These are phyloP conservation scores for Cryptococcus depauperatus DNA, from an alignment of 1,284 basidiomycete genomes.

Conservation along the genomic window DNA sequence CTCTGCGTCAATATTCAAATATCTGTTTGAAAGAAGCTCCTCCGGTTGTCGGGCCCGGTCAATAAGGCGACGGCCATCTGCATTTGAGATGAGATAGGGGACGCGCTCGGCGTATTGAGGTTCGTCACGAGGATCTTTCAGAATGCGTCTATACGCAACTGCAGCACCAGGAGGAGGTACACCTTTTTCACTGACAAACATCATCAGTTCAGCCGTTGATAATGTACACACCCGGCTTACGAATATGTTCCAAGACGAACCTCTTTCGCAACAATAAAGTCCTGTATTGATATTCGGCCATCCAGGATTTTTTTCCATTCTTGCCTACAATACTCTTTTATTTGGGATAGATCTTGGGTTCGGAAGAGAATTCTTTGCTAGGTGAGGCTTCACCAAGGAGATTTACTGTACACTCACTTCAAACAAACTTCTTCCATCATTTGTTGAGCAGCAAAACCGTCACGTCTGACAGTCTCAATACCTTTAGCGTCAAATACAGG, in stretches of 20 bases:
- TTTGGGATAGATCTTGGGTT: slow-evolving; percentile 73
- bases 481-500: slow-evolving; percentile 93
- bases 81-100: slow-evolving; percentile 76
- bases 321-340: slow-evolving; percentile 78
- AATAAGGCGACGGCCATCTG: slow-evolving; percentile 62
- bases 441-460: slow-evolving; percentile 75
- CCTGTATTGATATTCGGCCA: slow-evolving; percentile 70
- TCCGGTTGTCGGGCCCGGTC: slow-evolving; percentile 74
- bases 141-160: slow-evolving; percentile 57
- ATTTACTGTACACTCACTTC: slow-evolving; percentile 53
- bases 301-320: slow-evolving; percentile 82
- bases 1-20: slow-evolving; percentile 61
- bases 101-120: slow-evolving; percentile 88
- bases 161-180: no score
- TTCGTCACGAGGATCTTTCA: slow-evolving; percentile 71
- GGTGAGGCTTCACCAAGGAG: neutral
- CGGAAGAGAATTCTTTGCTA: slow-evolving; percentile 69
- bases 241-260: slow-evolving; percentile 86
- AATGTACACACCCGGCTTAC: slow-evolving; percentile 48
- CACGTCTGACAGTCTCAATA: slow-evolving; percentile 90
- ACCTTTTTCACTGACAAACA: no score
- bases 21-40: slow-evolving; percentile 67
- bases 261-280: slow-evolving; percentile 92
- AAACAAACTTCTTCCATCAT: slow-evolving; percentile 82
- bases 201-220: neutral